Percentiles rank a stretch among this genome's conserved stretches.
These are phyloP conservation scores for Lodderomyces parapsilosis DNA, from an alignment of 1,139 yeast genomes.

Conservation along the genomic window DNA sequence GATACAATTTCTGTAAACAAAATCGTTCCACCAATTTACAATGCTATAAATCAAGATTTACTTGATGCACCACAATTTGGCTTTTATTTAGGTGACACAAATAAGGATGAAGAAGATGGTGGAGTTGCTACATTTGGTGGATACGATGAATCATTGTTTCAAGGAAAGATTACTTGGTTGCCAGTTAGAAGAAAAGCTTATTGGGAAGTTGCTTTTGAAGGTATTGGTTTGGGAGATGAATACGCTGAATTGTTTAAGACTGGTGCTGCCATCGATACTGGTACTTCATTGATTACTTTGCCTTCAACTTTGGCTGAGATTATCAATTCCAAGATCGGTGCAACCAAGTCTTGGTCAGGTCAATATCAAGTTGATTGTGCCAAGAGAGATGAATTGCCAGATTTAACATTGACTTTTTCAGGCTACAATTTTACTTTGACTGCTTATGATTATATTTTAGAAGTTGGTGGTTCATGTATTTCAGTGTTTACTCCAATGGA, in stretches of 20 bases:
- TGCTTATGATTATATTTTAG: conserved; percentile 89
- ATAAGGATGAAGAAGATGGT: conserved; percentile 65
- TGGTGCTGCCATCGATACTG: conserved; percentile 98
- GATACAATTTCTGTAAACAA: conserved; percentile 84
- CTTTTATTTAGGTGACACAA: conserved; percentile 81
- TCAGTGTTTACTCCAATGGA: conserved; percentile 97
- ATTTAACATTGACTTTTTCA: conserved; percentile 80
- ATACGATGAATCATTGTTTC: conserved; percentile 67
- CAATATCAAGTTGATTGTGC: conserved; percentile 92
- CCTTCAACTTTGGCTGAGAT: conserved; percentile 96
- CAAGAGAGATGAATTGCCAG: conserved; percentile 79
- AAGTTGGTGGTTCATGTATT: conserved; percentile 90
- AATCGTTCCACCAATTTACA: conserved; percentile 90
- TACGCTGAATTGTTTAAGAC: conserved; percentile 76
- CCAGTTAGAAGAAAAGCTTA: conserved; percentile 99
- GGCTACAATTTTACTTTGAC: conserved; percentile 89
- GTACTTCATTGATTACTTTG: conserved; percentile 91
- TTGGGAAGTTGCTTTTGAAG: conserved; percentile 96
- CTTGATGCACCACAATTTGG: conserved; percentile 84
- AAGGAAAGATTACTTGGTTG: conserved; percentile 86
- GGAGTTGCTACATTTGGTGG: conserved; percentile 97
- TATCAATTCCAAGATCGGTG: conserved; percentile 92
- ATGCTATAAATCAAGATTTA: conserved; percentile 77
- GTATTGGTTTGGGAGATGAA: conserved; percentile 88
- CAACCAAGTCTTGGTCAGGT: conserved; percentile 95